A percentile compares a stretch with the other conserved stretches of the same genome.
Evolutionary conservation across 352 stramenopile species (phyloP).

Genomic region (Peronosclerospora sorghi): DNA sequence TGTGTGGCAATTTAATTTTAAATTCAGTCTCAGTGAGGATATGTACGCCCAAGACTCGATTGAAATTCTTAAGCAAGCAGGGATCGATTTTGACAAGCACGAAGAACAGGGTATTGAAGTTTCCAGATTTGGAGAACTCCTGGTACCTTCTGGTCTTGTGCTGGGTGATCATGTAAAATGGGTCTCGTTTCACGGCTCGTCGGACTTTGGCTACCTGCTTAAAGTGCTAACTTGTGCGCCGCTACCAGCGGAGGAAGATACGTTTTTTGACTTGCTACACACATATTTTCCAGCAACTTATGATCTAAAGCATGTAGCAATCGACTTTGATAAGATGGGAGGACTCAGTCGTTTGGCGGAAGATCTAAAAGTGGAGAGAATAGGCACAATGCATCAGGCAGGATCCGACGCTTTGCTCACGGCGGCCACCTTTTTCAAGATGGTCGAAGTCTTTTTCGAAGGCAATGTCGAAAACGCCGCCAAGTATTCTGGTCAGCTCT

Average conservation of each 20-base stretch:
- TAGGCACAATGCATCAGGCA: slow-evolving; percentile 98
- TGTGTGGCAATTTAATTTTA: slow-evolving; percentile 99
- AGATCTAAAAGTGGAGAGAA: slow-evolving; percentile 93
- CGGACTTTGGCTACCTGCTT: slow-evolving; percentile 98
- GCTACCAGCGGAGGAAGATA: slow-evolving; percentile 81
- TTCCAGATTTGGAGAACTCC: slow-evolving; percentile 92
- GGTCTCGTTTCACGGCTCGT: slow-evolving; percentile 98
- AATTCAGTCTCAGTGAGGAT: slow-evolving; percentile 96
- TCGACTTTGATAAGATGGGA: slow-evolving; percentile 95
- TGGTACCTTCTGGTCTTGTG: slow-evolving; percentile 96
- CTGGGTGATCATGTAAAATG: slow-evolving; percentile 98
- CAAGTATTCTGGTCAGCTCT: slow-evolving; percentile 83
- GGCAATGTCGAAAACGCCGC: slow-evolving; percentile 69
- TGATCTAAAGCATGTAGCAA: slow-evolving; percentile 98
- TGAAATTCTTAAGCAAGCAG: slow-evolving; percentile 95
- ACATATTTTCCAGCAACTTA: slow-evolving; percentile 98
- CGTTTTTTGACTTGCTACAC: slow-evolving; percentile 96
- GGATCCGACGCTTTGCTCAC: slow-evolving; percentile 97
- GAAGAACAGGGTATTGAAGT: slow-evolving; percentile 95
- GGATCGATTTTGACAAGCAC: slow-evolving; percentile 97
- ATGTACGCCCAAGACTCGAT: slow-evolving; percentile 99
- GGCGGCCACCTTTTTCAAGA: slow-evolving; percentile 87
- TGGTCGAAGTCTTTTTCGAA: slow-evolving; percentile 84
- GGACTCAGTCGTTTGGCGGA: slow-evolving; percentile 94
- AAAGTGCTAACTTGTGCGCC: slow-evolving; percentile 91